Evolutionary conservation across 192 early-diverging fungal species (phyloP), one percentile per base, ranked within the genome.

Genomic region (Podila clonocystis): DNA sequence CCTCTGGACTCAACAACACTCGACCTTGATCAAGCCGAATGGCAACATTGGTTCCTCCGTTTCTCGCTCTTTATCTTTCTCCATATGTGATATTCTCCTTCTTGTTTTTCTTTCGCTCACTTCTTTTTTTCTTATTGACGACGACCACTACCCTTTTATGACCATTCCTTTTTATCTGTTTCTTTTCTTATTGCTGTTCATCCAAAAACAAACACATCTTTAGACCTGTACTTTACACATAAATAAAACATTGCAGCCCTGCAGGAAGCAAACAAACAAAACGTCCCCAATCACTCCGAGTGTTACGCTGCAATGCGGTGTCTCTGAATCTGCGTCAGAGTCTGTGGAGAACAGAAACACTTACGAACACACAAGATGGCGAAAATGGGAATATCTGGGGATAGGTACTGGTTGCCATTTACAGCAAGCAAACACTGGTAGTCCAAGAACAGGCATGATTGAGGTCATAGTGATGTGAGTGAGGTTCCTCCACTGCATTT

Each of bases 21-120:
- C 67, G 67, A 68, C 67, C 67, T 68, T 68, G 67, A 68, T 68
- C 67, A 68, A 68, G 67, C 67, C 67, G 67, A 68, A 38, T 30
- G 38, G 67, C 52, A 24, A 58, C 45, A 57, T 38, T 15, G n/a
- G 26, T 28, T 33, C 34, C n/a, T 34, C 17, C n/a, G n/a, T n/a
- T 22, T 50, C 31, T 34, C 6, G 30, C n/a, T 50, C 65, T 15
- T 4, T 33, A 5, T 65, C n/a, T 50, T 52, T 24, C 29, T 22
- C n/a, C n/a, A 17, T 12, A n/a, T 24, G 62, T 19, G 31, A 22
- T 63, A 38, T 36, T 6, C 3, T 17, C 13, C 58, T 69, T 30
- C 3, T 63, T 52, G 34, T 36, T 63, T 57, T 71, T 41, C 65
- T 38, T 38, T 11, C 49, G 12, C 29, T 33, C 48, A 24, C 22